These are phyloP conservation scores for Penicillium expansum DNA, from an alignment of 2,329 filamentous ascomycete species.

Conservation along the genomic window DNA sequence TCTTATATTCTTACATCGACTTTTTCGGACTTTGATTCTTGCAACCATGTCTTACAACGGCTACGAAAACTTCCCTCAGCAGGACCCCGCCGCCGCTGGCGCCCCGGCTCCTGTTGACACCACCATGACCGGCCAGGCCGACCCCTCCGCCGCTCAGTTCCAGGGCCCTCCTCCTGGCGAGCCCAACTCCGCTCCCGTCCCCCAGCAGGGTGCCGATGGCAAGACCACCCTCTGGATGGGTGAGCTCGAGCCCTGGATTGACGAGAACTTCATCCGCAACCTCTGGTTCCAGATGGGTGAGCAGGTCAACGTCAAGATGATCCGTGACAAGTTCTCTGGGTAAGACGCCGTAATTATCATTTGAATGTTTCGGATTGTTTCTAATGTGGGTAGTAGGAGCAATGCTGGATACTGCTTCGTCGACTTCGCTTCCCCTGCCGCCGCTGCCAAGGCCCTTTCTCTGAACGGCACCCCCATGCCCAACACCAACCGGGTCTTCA, in stretches of 20 bases:
- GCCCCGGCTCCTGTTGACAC: slow-evolving; percentile 51
- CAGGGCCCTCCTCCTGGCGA: slow-evolving; percentile 49
- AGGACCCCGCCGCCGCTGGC: slow-evolving; percentile 50
- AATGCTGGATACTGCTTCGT: slow-evolving; percentile 99
- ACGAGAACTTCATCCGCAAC: slow-evolving; percentile 96
- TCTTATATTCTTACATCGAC: slow-evolving; percentile 31
- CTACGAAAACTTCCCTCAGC: slow-evolving; percentile 63
- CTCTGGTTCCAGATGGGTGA: slow-evolving; percentile 93
- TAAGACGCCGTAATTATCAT: slow-evolving; percentile 47
- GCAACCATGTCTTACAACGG: slow-evolving; percentile 64
- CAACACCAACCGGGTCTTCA: slow-evolving; percentile 92
- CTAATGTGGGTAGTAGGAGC: slow-evolving; percentile 56
- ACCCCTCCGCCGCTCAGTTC: slow-evolving; percentile 53
- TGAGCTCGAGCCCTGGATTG: slow-evolving; percentile 98
- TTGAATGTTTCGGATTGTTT: slow-evolving; percentile 22
- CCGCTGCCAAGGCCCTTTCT: slow-evolving; percentile 84
- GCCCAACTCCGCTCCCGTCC: slow-evolving; percentile 40
- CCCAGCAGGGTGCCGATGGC: slow-evolving; percentile 53
- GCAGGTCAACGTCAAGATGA: slow-evolving; percentile 98
- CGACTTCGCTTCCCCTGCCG: slow-evolving; percentile 78
- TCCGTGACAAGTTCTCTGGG: slow-evolving; percentile 98
- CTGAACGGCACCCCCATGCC: slow-evolving; percentile 87
- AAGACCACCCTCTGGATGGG: slow-evolving; percentile 77
- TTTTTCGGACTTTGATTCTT: slow-evolving; percentile 24
- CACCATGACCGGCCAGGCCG: slow-evolving; percentile 58